These are phyloP conservation scores for Fusarium pseudonygamai DNA, from an alignment of 2,329 filamentous ascomycete genomes.

Conservation along the genomic window DNA sequence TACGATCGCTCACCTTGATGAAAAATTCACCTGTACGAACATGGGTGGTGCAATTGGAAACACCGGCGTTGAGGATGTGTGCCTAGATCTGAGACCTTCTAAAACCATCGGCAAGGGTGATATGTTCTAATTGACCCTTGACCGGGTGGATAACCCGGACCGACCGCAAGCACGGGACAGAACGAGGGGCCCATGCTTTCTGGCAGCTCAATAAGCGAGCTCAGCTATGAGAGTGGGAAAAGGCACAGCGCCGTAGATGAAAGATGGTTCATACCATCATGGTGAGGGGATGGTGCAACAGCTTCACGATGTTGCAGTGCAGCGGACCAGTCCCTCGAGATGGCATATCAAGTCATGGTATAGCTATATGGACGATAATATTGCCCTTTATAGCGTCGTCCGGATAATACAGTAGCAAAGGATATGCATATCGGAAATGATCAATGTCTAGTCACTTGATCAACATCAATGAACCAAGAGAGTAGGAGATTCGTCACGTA, in stretches of 20 bases:
- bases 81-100: conserved; percentile 26
- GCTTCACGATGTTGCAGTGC: conserved; percentile 19
- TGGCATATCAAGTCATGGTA: conserved; percentile 5
- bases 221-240: conserved; percentile 24
- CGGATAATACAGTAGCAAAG: not conserved
- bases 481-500: not conserved
- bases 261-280: conserved; percentile 8
- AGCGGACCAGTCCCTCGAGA: conserved; percentile 4
- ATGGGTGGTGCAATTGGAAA: conserved; percentile 31
- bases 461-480: conserved; percentile 17
- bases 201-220: conserved; percentile 20
- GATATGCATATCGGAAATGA: conserved; percentile 15
- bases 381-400: not conserved
- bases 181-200: conserved; percentile 23
- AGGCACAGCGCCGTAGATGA: conserved; percentile 16
- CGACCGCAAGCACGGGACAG: conserved; percentile 23
- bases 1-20: not conserved
- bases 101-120: conserved; percentile 25
- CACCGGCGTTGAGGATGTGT: conserved; percentile 31
- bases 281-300: conserved; percentile 15
- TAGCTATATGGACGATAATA: conserved; percentile 1
- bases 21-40: not conserved
- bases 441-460: not conserved
- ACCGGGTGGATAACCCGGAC: conserved; percentile 35
- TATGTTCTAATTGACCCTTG: conserved; percentile 22